A percentile compares a stretch with the other conserved stretches of the same genome.
Conservation (phyloP, 2,329 filamentous ascomycete genomes). For the Ceratocystis albifundus region DNA sequence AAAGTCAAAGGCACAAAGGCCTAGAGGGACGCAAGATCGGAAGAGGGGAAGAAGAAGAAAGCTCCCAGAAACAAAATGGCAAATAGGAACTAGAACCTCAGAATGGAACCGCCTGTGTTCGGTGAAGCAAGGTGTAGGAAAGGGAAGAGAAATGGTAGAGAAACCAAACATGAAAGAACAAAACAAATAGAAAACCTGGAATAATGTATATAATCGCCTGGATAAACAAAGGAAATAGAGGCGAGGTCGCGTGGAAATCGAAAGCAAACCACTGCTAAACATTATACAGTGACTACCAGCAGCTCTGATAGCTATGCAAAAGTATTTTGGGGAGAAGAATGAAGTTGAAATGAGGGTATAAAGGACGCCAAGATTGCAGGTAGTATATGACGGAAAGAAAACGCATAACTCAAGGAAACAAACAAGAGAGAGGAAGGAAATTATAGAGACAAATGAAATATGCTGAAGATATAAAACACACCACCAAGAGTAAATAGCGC, state of each 20-base stretch:
- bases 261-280: too few species aligned
- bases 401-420: conserved; percentile 6
- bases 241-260: background rate
- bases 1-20: too few species aligned
- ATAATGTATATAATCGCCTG: background rate
- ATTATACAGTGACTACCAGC: background rate
- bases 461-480: background rate
- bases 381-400: background rate
- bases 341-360: background rate
- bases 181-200: conserved; percentile 2
- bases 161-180: background rate
- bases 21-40: too few species aligned
- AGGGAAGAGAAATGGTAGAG: background rate
- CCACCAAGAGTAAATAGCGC: too few species aligned
- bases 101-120: background rate
- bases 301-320: background rate
- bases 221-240: background rate
- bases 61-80: background rate
- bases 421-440: background rate
- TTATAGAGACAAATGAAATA: background rate
- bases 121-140: background rate
- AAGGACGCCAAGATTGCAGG: background rate
- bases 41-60: background rate
- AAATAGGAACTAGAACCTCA: background rate
- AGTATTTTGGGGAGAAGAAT: background rate